Evolutionary conservation across 225 moss, liverwort and hornwort species (phyloP), one percentile per base, ranked within the genome.

Genomic region (Marchantia polymorpha): DNA sequence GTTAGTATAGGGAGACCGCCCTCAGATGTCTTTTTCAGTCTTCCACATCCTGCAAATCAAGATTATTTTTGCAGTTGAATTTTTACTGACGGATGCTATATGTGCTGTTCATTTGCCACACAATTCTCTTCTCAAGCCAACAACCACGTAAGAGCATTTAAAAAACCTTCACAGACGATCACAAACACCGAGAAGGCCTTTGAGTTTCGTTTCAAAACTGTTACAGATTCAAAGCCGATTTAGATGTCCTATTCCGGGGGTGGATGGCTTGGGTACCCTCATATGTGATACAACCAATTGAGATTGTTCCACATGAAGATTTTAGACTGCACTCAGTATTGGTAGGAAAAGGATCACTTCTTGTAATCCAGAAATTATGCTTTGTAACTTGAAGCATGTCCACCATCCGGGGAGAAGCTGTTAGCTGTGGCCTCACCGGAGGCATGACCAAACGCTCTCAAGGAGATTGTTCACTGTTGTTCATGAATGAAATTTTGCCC

Each of bases 1-100:
- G 23, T 26, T 27, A 73, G 52, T 53, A 52, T 29, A 7, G 26
- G 39, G 39, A 55, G 73, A 73, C 69, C n/a, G 50, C 52, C 23
- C 27, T 9, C 54, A 73, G 54, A 73, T 52, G 7, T 72, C 11
- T 52, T 25, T 27, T 67, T 46, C 5, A 70, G n/a, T 49, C 22
- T 71, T 71, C 50, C 12, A 29, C 27, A 65, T 65, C n/a, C 65
- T 65, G 61, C 65, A 65, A 27, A 20, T 65, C 27, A 65, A 65
- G 65, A 65, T 65, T 26, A 60, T 12, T 12, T 0, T 65, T 65
- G 65, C 27, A 65, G 29, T 10, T 65, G 65, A 65, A 65, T 26
- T 27, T 13, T 65, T 29, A 25, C 25, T 13, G 27, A 27, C 19
- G 15, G 25, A 27, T 25, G 65, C 65, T 29, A 12, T 65, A 13